Base-by-base conservation (phyloP, 495 filamentous ascomycete genomes). In the Cryomyces antarcticus region DNA sequence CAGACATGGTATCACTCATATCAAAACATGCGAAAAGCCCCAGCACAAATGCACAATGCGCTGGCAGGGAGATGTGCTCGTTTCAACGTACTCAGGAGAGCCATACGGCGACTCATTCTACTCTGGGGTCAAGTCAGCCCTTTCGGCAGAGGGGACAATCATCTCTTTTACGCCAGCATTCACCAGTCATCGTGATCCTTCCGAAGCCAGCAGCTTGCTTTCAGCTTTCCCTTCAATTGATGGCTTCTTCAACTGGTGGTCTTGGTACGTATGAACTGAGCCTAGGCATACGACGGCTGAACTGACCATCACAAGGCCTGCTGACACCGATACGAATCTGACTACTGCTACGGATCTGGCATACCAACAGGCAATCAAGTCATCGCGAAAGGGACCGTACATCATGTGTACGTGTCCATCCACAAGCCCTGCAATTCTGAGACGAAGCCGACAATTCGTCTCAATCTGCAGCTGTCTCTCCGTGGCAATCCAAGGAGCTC, bases 31-130 rank as follows among this genome's bases (percentile, higher is more conserved):
- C 33, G 7, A 35, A 35, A 35, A 35, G 33, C 12, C 33, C 33
- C 33, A 35, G 33, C 33, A 35, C n/a, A n/a, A n/a, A n/a, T n/a
- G n/a, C n/a, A n/a, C 33, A 7, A 35, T 39, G 11, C 43, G 42
- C 4, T 52, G 49, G 49, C 46, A 50, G 46, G 46, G 44, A 41
- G 44, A 52, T 35, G 44, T 55, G 29, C 47, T 55, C n/a, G 52
- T 55, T 7, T 45, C 52, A 12, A 55, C 52, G 9, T 52, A 50
- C 40, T 49, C 46, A 13, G 52, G 50, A 42, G 38, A 39, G 38
- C 17, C 39, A 38, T 55, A 55, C 37, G 52, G 50, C 41, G 49
- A 55, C 30, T 42, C 31, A 10, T 50, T 55, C 42, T 52, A 52
- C 35, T 31, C 44, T 10, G 38, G 42, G n/a, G 33, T 55, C 10